A percentile compares a stretch with the other conserved stretches of the same genome.
These are phyloP conservation scores for Arthrobotrys conoides DNA, from an alignment of 2,329 filamentous ascomycete genomes.

Conservation along the genomic window DNA sequence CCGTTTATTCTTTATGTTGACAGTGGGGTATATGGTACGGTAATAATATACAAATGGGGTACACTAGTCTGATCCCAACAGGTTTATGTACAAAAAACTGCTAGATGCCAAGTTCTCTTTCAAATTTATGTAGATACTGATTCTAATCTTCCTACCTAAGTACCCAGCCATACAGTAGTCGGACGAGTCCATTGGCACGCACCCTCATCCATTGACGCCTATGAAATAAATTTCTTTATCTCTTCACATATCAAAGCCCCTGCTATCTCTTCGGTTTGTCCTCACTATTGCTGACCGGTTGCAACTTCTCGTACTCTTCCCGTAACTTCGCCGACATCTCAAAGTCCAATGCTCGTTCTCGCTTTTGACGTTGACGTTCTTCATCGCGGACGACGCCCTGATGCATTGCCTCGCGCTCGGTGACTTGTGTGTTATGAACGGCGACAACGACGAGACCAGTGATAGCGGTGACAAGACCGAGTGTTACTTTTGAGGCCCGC, in stretches of 20 bases:
- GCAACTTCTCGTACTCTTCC: constrained; percentile 88
- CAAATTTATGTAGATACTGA: background rate
- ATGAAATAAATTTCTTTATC: background rate
- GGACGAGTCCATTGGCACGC: background rate
- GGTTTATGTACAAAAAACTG: constrained; percentile 7
- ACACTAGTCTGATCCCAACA: background rate
- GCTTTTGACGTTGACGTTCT: constrained; percentile 91
- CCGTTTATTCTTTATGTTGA: constrained; percentile 4
- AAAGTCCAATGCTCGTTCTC: constrained; percentile 92
- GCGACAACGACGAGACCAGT: constrained; percentile 83
- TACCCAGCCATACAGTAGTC: no score
- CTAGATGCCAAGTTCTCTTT: background rate
- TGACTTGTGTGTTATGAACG: constrained; percentile 89
- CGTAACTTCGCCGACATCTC: constrained; percentile 89
- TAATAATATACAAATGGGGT: constrained; percentile 37
- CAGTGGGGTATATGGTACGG: constrained; percentile 19
- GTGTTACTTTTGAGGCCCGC: constrained; percentile 86
- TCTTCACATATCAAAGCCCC: background rate
- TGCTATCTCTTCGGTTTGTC: constrained; percentile 65
- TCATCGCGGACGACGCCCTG: constrained; percentile 93
- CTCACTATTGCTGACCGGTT: constrained; percentile 74
- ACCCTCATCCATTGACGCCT: background rate
- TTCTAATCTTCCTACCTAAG: no score
- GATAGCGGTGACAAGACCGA: constrained; percentile 81
- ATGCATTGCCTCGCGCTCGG: constrained; percentile 92